These are phyloP conservation scores for Hypoxylon rickii DNA, from an alignment of 495 filamentous ascomycete species.

Conservation along the genomic window DNA sequence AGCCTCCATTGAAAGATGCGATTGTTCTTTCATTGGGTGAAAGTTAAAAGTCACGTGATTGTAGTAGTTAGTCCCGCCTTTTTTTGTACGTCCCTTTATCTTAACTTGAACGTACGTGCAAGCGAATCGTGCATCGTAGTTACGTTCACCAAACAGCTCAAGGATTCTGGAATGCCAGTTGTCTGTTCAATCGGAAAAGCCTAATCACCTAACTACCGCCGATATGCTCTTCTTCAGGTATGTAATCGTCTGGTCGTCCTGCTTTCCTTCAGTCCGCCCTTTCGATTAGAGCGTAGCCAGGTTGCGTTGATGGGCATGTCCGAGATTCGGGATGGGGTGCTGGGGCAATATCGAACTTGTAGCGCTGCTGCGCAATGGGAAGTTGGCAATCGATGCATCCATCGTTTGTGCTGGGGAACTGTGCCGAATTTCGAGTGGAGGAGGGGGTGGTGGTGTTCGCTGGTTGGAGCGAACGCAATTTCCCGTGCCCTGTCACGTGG, in stretches of 20 bases:
- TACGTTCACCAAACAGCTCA: conserved; percentile 1
- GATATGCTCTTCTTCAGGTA: conserved; percentile 67
- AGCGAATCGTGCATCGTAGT: conserved; percentile 20
- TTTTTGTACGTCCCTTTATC: neutral
- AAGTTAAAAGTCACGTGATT: conserved; percentile 6
- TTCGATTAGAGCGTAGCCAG: neutral
- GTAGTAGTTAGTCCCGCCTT: no score
- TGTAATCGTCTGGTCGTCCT: neutral
- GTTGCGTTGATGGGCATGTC: neutral
- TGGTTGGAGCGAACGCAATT: neutral
- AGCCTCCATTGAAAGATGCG: no score
- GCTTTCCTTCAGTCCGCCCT: neutral
- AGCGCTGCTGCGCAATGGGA: no score
- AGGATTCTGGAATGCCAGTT: conserved; percentile 8
- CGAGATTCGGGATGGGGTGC: neutral
- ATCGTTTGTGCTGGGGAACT: no score
- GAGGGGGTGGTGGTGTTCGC: no score
- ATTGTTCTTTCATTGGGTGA: no score
- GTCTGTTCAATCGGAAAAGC: neutral
- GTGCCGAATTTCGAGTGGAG: no score
- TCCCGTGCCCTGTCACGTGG: conserved; percentile 19
- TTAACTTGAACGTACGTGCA: conserved; percentile 1
- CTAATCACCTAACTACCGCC: neutral
- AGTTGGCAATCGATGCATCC: no score
- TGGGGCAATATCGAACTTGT: no score